Percentiles rank a stretch among this genome's conserved stretches.
These are phyloP conservation scores for Phytopythium boreale DNA, from an alignment of 352 stramenopile species.

Conservation along the genomic window DNA sequence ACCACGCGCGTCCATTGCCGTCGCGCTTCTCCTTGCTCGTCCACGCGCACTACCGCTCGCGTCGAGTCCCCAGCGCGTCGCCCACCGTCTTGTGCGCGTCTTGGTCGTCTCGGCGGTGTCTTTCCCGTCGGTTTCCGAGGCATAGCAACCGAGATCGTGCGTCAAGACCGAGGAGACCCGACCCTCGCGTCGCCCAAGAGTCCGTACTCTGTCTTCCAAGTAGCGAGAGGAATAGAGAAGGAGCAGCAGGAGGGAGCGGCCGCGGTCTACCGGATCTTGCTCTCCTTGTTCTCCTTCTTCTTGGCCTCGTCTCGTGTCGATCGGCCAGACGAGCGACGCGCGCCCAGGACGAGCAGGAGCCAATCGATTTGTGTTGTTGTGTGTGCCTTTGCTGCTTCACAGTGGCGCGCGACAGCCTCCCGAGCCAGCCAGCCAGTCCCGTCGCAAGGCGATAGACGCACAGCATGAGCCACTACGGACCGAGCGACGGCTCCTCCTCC, in stretches of 20 bases:
- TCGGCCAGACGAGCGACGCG: background rate
- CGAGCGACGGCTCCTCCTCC: conserved; percentile 9
- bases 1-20: background rate
- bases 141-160: background rate
- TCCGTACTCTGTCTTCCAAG: conserved; percentile 2
- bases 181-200: background rate
- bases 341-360: background rate
- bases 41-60: background rate
- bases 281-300: background rate
- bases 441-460: background rate
- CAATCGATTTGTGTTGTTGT: conserved; percentile 7
- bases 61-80: background rate
- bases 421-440: background rate
- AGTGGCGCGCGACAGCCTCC: background rate
- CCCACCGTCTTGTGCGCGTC: background rate
- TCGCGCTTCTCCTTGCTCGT: background rate
- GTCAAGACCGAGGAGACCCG: background rate
- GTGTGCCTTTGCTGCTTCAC: background rate
- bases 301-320: background rate
- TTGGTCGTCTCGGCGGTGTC: background rate
- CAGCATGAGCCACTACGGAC: conserved; percentile 37
- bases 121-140: background rate
- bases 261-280: background rate
- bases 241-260: background rate
- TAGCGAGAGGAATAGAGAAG: background rate